Evolutionary conservation across 106 monocot species (phyloP), one percentile per base, ranked within the genome.

Genomic region (Posidonia australis): DNA sequence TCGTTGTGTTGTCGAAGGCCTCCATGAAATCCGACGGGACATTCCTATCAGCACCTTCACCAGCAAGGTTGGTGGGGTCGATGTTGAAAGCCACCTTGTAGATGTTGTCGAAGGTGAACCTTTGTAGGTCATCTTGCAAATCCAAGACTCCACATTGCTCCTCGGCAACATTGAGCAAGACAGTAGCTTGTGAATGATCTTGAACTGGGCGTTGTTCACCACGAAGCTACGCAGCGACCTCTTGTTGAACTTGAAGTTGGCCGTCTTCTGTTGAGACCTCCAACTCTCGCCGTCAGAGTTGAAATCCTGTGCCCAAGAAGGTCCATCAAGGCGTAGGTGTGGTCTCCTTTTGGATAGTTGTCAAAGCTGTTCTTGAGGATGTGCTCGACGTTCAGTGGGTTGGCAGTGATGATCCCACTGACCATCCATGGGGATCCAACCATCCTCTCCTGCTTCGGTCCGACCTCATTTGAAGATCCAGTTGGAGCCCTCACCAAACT

Each of bases 91-190:
- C 76, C 21, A 81, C 75, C 27, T 65, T 62, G 78, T 82, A 86
- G 31, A 86, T 69, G 46, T 60, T 82, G 21, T 86, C 79, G 62
- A 86, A 79, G n/a, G 75, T 69, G 65, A 79, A 80, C 2, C 79
- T 64, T 18, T 77, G 62, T 0, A 86, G 64, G 4, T 79, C 63
- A 18, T 80, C 71, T 46, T 82, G 79, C 18, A 82, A 4, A 47
- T 86, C 82, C 0, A 86, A 6, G 9, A 20, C 18, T 1, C 5
- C 51, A 29, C 30, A 9, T 5, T 3, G n/a, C 5, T 20, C 18
- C 29, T 46, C 43, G 11, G 28, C 70, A 9, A 5, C 18, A 17
- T 63, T 23, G 1, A 70, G 60, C n/a, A 58, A 41, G 70, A 60
- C 11, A 61, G 20, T 30, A 70, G 20, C 70, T 60, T 44, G 16